phyloP scores from a whole-genome alignment of 768 basidiomycete species.

The Mycena chlorophos region DNA sequence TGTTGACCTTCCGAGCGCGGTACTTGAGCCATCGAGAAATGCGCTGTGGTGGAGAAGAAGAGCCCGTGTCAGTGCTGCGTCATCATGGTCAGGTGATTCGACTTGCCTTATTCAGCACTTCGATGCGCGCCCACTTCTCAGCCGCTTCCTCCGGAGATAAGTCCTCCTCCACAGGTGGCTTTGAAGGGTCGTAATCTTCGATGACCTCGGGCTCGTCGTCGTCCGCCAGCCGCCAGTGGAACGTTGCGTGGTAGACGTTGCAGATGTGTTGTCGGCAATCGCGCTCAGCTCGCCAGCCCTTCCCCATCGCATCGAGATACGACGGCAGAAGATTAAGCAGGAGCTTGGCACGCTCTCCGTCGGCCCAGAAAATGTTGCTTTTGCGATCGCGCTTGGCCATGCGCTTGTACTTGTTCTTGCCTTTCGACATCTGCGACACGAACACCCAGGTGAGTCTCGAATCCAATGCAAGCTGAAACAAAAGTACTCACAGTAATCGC shows the following conservation, averaged over 20 bases:
- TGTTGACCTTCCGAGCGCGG: neutral
- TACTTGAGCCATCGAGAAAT: slow-evolving; percentile 2
- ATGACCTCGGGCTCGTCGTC: slow-evolving; percentile 4
- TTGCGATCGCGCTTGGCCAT: slow-evolving; percentile 2
- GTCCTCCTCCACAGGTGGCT: neutral
- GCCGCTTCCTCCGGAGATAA: neutral
- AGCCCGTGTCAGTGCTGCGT: neutral
- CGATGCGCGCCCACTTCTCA: slow-evolving; percentile 2
- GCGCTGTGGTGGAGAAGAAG: neutral
- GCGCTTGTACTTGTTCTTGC: neutral
- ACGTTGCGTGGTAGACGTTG: slow-evolving; percentile 3
- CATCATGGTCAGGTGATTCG: neutral
- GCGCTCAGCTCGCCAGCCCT: neutral
- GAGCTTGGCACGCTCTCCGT: neutral
- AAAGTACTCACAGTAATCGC: too few relatives aligned
- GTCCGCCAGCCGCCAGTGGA: neutral
- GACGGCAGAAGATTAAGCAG: neutral
- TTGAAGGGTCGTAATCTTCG: slow-evolving; percentile 1
- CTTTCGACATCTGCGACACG: too few relatives aligned
- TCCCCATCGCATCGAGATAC: neutral
- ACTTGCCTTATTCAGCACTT: slow-evolving; percentile 1
- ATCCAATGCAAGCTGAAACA: too few relatives aligned
- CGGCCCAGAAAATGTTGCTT: slow-evolving; percentile 3
- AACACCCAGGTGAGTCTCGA: too few relatives aligned
- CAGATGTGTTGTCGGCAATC: neutral